Evolutionary conservation across 2,329 filamentous ascomycete genomes (phyloP), one percentile per base, ranked within the genome.

Genomic region (Plectosphaerella sp.): DNA sequence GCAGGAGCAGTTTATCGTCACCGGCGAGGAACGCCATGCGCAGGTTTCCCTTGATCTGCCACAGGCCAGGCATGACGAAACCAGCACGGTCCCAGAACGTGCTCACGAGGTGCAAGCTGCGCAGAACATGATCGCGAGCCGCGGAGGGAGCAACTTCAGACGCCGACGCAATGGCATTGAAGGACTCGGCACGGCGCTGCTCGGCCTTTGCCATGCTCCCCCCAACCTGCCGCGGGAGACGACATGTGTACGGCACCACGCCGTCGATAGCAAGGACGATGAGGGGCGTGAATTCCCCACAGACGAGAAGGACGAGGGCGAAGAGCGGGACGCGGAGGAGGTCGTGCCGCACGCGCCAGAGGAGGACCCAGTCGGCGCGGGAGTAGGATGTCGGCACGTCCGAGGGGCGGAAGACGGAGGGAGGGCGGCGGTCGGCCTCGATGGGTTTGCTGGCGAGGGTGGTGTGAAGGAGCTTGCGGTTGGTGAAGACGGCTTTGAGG

Each of bases 281-380:
- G 6, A 97, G 64, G 0, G 92, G 91, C 2, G 92, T 89, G 71
- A 96, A 87, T 70, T 97, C 93, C 24, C 91, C 93, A 65, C 88
- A 89, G 15, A 96, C 57, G 1, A 93, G 62, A 7, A 96, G 76
- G 48, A 97, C 72, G 3, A 96, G 55, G 0, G 75, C 85, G 65
- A 99, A 97, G 1, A 88, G 68, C 0, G 92, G 90, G 49, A 97
- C 75, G 22, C 91, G 85, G n/a, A 82, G 72, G 45, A 90, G 71
- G 67, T 97, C 94, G 61, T 88, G 80, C 42, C 76, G 73, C 42
- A 84, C 86, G 53, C 93, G 82, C 54, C 73, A 73, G 48, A 88
- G 69, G 2, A 96, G 78, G 58, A 92, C 85, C 71, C 86, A 87
- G 55, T 89, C 82, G 1, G 84, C 78, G 39, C 91, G 81, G 4